phyloP scores from a whole-genome alignment of 306 rosid species.

The Cicer cuneatum region DNA sequence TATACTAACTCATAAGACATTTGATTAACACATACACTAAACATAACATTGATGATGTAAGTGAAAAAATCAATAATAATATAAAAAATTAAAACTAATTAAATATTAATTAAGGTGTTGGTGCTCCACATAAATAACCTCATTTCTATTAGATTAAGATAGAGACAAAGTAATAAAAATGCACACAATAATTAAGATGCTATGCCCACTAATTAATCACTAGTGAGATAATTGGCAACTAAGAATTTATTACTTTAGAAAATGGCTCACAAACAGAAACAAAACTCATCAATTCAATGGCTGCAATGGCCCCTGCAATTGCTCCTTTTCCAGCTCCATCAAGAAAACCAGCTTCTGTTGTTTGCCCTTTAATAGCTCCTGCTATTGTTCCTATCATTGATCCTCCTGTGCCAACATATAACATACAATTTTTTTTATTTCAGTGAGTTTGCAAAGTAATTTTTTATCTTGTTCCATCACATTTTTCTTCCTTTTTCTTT shows the following conservation, averaged over 20 bases:
- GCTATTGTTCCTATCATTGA: constrained; percentile 52
- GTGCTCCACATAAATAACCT: background rate
- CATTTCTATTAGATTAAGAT: background rate
- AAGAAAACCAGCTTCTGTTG: constrained; percentile 53
- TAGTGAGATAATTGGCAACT: background rate
- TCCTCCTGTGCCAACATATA: constrained; percentile 46
- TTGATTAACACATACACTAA: too few relatives aligned
- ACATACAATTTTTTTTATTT: background rate
- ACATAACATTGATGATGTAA: too few relatives aligned
- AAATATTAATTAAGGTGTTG: too few relatives aligned
- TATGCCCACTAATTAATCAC: background rate
- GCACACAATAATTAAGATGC: background rate
- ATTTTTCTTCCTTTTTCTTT: too few relatives aligned
- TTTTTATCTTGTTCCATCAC: too few relatives aligned
- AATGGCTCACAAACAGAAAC: constrained; percentile 29
- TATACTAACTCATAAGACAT: too few relatives aligned
- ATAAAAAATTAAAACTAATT: too few relatives aligned
- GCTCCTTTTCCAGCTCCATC: constrained; percentile 65
- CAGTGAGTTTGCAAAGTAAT: too few relatives aligned
- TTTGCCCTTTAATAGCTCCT: constrained; percentile 55
- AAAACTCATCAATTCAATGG: constrained; percentile 42
- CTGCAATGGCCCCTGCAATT: constrained; percentile 57
- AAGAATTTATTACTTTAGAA: constrained; percentile 38
- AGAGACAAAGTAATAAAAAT: constrained; percentile 1
- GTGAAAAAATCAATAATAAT: too few relatives aligned